Base-by-base conservation (phyloP, 805 yeast genomes). In the Hanseniaspora meyeri region DNA sequence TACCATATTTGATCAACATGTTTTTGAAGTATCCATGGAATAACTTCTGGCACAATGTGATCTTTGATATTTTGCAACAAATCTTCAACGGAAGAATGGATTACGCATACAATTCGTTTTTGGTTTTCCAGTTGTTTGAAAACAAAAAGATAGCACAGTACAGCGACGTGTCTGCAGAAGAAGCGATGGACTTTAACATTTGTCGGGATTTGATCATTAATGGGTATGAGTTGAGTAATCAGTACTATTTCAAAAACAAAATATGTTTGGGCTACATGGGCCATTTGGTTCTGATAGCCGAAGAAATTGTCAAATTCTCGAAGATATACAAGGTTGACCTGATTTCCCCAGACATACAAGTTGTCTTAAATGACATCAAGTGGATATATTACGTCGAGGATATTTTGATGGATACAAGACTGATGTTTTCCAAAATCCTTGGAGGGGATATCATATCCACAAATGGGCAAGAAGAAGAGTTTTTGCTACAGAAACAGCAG, bases 31-130 rank as follows among this genome's bases (percentile, higher is more conserved):
- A 83, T 68, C 96, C 97, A 7, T 93, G 97, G 97, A 93, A 93
- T 68, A 93, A 93, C 66, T 93, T 93, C 65, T 78, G 93, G 74
- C 98, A 93, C 69, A 93, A 91, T 65, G 98, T 93, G 58, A 96
- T 93, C 9, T 93, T 91, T 74, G 99, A 93, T 70, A 80, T 93
- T 60, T 84, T 93, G 36, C 99, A 93, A 69, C 99, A 93, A 68
- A 81, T 93, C 19, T 78, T 93, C 67, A 89, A 88, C 68, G 97
- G 96, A 0, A 78, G 83, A 45, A 78, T 83, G 75, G 91, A 87
- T 60, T 79, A 84, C 59, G 91, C 95, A 14, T 90, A 85, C 64
- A 91, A 90, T 70, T 82, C 85, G 60, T 89, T 76, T 71, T 74
- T 82, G 59, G 84, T 82, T 32, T 70, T 64, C 52, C 64, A 70